Evolutionary conservation across 2,329 filamentous ascomycete genomes (phyloP).

Genomic region (Alternaria triticina): DNA sequence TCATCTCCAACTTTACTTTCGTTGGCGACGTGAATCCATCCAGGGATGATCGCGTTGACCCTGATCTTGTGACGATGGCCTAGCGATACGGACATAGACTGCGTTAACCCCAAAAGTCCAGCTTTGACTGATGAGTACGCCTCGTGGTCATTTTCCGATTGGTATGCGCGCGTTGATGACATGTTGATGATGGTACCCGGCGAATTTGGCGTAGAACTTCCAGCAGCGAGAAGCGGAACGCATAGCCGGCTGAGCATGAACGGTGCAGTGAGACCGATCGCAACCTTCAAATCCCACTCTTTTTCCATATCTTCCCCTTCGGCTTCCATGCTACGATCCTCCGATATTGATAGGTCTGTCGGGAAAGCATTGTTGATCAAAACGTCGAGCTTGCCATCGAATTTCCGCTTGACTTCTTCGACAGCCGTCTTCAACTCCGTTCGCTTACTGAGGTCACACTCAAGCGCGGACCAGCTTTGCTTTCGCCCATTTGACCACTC

Average conservation of each 20-base stretch:
- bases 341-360: constrained; percentile 33
- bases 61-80: constrained; percentile 52
- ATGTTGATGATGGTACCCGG: constrained; percentile 54
- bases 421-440: constrained; percentile 46
- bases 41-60: constrained; percentile 58
- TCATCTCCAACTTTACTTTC: constrained; percentile 53
- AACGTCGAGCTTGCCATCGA: constrained; percentile 42
- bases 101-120: constrained; percentile 58
- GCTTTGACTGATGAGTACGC: constrained; percentile 60
- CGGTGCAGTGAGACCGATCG: constrained; percentile 43
- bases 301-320: constrained; percentile 36
- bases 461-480: constrained; percentile 25
- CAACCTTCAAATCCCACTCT: constrained; percentile 45
- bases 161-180: constrained; percentile 58
- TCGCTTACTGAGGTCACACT: constrained; percentile 52
- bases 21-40: constrained; percentile 60
- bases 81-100: constrained; percentile 57
- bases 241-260: constrained; percentile 43
- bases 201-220: constrained; percentile 20
- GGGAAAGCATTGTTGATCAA: constrained; percentile 47
- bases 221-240: constrained; percentile 34
- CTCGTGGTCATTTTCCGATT: constrained; percentile 59
- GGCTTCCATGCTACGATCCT: constrained; percentile 40
- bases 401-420: constrained; percentile 44
- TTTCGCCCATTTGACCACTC: constrained; percentile 22